Conservation (phyloP, 2,329 filamentous ascomycete genomes). For the Domatiomyces catenatus region DNA sequence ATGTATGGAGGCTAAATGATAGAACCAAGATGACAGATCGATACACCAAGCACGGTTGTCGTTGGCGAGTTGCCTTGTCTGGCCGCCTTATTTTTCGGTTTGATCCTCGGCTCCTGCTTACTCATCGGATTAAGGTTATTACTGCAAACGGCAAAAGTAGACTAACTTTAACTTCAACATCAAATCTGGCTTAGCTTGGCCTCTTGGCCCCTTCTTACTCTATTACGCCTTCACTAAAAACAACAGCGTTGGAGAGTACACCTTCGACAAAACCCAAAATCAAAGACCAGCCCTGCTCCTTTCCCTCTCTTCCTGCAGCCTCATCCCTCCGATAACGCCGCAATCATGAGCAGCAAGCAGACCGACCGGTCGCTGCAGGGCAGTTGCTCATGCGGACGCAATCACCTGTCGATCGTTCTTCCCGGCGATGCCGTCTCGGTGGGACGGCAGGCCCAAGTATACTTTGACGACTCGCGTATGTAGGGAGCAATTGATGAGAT, state of each 20-base stretch:
- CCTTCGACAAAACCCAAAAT: not conserved
- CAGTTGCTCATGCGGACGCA: constrained; percentile 72
- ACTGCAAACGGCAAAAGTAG: too few species aligned
- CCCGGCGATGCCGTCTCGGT: constrained; percentile 38
- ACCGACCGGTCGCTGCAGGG: constrained; percentile 41
- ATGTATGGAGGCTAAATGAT: not conserved
- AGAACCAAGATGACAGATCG: not conserved
- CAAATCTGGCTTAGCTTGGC: too few species aligned
- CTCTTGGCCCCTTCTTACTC: too few species aligned
- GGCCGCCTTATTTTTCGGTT: not conserved
- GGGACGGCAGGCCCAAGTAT: constrained; percentile 45
- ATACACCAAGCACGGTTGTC: not conserved
- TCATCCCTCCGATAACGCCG: not conserved
- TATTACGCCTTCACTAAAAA: too few species aligned
- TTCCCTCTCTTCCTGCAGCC: not conserved
- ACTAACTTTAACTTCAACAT: too few species aligned
- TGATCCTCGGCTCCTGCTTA: too few species aligned
- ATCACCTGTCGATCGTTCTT: constrained; percentile 60
- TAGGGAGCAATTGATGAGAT: not conserved
- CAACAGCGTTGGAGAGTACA: too few species aligned
- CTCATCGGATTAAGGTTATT: too few species aligned
- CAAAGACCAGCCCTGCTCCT: not conserved
- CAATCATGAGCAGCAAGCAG: constrained; percentile 5
- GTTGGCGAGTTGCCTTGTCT: not conserved
- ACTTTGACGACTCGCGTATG: constrained; percentile 49